Evolutionary conservation across 495 filamentous ascomycete genomes (phyloP).

Genomic region (Physcia stellaris): DNA sequence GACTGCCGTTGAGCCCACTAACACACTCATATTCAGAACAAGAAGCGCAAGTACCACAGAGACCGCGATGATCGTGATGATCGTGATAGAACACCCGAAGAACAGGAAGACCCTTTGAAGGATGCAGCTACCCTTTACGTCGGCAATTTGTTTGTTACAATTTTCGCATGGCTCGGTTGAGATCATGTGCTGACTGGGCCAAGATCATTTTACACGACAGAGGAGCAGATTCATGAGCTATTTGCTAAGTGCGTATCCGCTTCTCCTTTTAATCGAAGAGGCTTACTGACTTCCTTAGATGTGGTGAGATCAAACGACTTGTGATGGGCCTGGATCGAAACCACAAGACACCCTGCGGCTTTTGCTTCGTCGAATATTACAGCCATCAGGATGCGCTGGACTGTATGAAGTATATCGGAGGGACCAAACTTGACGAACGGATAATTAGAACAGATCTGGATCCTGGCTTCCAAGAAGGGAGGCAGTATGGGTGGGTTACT

Average conservation of each 20-base stretch:
- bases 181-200: slow-evolving; percentile 18
- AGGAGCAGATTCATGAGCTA: slow-evolving; percentile 96
- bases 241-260: slow-evolving; percentile 57
- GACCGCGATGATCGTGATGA: slow-evolving; percentile 42
- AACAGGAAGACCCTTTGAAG: slow-evolving; percentile 58
- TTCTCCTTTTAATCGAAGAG: too few relatives aligned
- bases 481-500: slow-evolving; percentile 68
- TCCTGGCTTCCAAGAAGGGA: slow-evolving; percentile 87
- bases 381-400: slow-evolving; percentile 91
- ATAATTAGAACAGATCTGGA: slow-evolving; percentile 95
- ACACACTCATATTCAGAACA: slow-evolving; percentile 36
- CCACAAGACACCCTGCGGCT: slow-evolving; percentile 94
- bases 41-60: slow-evolving; percentile 45
- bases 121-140: slow-evolving; percentile 94
- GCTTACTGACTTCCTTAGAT: too few relatives aligned
- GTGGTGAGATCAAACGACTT: slow-evolving; percentile 91
- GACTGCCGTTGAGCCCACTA: background rate
- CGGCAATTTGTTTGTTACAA: slow-evolving; percentile 68
- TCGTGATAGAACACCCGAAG: slow-evolving; percentile 32
- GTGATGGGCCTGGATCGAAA: slow-evolving; percentile 98
- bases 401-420: slow-evolving; percentile 96
- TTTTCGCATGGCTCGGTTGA: background rate
- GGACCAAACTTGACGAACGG: slow-evolving; percentile 96
- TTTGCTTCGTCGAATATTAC: slow-evolving; percentile 99
- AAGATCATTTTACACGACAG: slow-evolving; percentile 98